Base-by-base conservation (phyloP, 768 basidiomycete genomes). In the Tulasnella sp. region DNA sequence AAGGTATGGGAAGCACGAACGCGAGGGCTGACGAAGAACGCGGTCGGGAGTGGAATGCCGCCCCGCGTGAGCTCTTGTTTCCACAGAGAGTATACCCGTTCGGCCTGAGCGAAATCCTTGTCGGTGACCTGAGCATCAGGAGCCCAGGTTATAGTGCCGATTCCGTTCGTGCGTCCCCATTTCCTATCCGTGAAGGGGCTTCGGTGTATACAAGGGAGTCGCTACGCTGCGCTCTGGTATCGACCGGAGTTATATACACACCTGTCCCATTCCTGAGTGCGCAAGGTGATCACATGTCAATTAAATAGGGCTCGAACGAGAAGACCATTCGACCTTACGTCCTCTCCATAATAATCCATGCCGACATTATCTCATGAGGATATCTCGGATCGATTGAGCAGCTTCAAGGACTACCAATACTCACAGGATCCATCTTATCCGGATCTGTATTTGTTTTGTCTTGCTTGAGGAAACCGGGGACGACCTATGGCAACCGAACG, bases 101-200 rank as follows among this genome's bases (percentile, higher is more conserved):
- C 77, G 0, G 93, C 93, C 85, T 94, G 92, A 0, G 84, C 82
- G 60, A 89, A 86, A 0, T 93, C 93, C 3, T 89, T 81, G 0
- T 85, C 83, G 0, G 93, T 94, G 34, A 94, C 88, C 41, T 73
- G n/a, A 22, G 78, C 46, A 42, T 82, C 76, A 20, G 54, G 93
- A 40, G 94, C 94, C 94, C 94, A 95, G 1, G 85, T 86, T 4
- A 93, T 85, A 76, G 92, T 89, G 22, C 87, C 91, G 81, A 95
- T 92, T 0, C 91, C 91, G 75, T 92, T 79, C 40, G 58, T 50
- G n/a, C 72, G 48, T 16, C 80, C 48, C 81, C 81, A 81, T 44
- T 82, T 81, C 16, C 81, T 82, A 41, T 42, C 34, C 74, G 24
- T 14, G 48, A 77, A 40, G 48, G 42, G 24, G 40, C 37, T 37